These are phyloP conservation scores for Scalesia atractyloides DNA, from an alignment of 129 eudicot species.

Conservation along the genomic window DNA sequence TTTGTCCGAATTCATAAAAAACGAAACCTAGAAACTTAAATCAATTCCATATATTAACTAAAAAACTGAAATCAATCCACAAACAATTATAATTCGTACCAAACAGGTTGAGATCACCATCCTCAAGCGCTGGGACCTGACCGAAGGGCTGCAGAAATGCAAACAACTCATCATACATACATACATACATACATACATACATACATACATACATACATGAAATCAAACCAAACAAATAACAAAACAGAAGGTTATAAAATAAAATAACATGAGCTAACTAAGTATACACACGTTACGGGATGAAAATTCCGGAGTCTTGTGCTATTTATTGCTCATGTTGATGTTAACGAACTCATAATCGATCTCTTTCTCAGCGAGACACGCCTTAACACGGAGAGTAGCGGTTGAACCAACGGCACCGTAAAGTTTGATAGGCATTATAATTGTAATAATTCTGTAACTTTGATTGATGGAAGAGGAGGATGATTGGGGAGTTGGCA, in stretches of 20 bases:
- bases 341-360: slow-evolving; percentile 40
- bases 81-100: slow-evolving; percentile 32
- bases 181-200: too few relatives aligned
- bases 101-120: slow-evolving; percentile 54
- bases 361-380: slow-evolving; percentile 51
- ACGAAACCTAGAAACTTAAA: too few relatives aligned
- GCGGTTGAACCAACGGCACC: slow-evolving; percentile 46
- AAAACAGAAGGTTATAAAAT: not conserved
- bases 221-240: not conserved
- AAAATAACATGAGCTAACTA: not conserved
- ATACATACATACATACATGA: too few relatives aligned
- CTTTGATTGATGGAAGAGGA: too few relatives aligned
- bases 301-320: slow-evolving; percentile 38
- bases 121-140: slow-evolving; percentile 65
- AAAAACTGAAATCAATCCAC: too few relatives aligned
- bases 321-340: slow-evolving; percentile 35
- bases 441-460: not conserved
- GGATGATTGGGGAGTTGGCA: too few relatives aligned
- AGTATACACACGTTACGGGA: slow-evolving; percentile 44
- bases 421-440: slow-evolving; percentile 48
- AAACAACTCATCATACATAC: not conserved
- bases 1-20: too few relatives aligned
- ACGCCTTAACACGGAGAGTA: slow-evolving; percentile 42
- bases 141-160: slow-evolving; percentile 59
- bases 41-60: too few relatives aligned